Conservation (phyloP, 2,329 filamentous ascomycete genomes). For the Xylariaceae sp. region DNA sequence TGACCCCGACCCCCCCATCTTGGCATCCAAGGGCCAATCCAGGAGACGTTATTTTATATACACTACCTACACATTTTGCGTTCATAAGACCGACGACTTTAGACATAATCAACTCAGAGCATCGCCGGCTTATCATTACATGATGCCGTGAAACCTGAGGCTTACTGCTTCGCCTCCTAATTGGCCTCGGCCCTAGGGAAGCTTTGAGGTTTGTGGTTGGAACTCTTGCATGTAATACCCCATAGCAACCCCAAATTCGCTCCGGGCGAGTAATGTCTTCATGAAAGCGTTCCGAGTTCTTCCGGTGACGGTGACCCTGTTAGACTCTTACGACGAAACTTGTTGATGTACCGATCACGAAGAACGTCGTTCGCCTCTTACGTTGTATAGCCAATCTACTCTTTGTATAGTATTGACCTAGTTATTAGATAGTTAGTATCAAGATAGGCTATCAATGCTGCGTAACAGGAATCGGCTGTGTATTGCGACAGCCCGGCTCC, state of each 20-base stretch:
- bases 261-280: background rate
- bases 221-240: background rate
- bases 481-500: background rate
- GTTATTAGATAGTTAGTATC: background rate
- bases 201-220: background rate
- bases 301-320: background rate
- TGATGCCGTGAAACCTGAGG: constrained; percentile 10
- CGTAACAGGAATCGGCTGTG: no score
- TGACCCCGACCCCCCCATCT: background rate
- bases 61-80: background rate
- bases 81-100: background rate
- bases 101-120: background rate
- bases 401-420: background rate
- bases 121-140: constrained; percentile 5
- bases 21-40: background rate
- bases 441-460: background rate
- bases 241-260: background rate
- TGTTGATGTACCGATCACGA: background rate
- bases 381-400: background rate
- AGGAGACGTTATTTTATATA: background rate
- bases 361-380: constrained; percentile 5
- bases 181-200: background rate
- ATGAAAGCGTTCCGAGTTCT: background rate
- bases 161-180: background rate
- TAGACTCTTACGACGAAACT: background rate